Evolutionary conservation across 2,329 filamentous ascomycete species (phyloP).

Genomic region (Penicillium aurantiogriseum): DNA sequence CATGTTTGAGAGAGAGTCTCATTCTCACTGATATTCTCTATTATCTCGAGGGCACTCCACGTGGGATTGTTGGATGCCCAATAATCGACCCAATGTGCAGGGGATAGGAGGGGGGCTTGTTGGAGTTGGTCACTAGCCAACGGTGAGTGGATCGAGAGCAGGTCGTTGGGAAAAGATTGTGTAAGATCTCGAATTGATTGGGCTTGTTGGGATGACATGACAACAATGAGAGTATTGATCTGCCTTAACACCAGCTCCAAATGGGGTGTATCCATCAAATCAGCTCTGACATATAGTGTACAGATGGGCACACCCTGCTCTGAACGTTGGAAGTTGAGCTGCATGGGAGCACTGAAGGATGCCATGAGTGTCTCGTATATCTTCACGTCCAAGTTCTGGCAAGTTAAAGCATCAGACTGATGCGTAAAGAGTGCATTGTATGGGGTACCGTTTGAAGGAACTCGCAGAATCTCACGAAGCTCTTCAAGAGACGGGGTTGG

Average conservation of each 20-base stretch:
- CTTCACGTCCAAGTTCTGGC: background rate
- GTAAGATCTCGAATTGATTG: background rate
- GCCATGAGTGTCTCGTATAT: background rate
- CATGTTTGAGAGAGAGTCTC: background rate
- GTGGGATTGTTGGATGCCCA: slow-evolving; percentile 1
- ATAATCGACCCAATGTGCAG: slow-evolving; percentile 5
- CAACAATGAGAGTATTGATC: background rate
- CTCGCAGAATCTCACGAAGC: background rate
- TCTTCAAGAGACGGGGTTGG: background rate
- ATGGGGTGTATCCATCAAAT: background rate
- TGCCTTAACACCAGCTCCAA: background rate
- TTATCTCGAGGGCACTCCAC: slow-evolving; percentile 3
- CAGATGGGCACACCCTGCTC: background rate
- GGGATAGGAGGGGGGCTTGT: background rate
- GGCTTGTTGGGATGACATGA: background rate
- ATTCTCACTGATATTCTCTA: background rate
- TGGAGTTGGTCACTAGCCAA: background rate
- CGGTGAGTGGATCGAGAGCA: background rate
- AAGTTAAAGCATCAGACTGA: background rate
- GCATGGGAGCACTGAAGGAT: background rate
- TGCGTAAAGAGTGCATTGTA: background rate
- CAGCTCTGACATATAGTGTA: background rate
- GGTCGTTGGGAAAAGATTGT: background rate
- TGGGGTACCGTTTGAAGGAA: background rate
- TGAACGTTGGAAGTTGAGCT: background rate